A percentile compares a stretch with the other conserved stretches of the same genome.
phyloP scores from a whole-genome alignment of 768 basidiomycete species.

The Sarcomyxa edulis region DNA sequence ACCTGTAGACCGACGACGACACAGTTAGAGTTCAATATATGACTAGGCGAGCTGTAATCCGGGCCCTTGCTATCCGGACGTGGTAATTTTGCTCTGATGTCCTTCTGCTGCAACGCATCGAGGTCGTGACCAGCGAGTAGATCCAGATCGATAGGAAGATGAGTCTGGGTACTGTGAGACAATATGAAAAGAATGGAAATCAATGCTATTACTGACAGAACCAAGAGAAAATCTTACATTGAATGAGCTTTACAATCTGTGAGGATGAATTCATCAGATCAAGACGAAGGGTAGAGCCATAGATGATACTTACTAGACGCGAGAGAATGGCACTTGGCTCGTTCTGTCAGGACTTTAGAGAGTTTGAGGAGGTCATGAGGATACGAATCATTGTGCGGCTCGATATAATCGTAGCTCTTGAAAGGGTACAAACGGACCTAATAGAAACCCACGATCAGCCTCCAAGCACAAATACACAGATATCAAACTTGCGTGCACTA shows the following conservation, averaged over 20 bases:
- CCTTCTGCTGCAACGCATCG: slow-evolving; percentile 26
- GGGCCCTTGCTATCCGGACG: too few relatives aligned
- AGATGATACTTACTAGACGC: slow-evolving; percentile 36
- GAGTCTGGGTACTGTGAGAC: slow-evolving; percentile 17
- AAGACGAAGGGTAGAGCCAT: too few relatives aligned
- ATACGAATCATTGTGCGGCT: too few relatives aligned
- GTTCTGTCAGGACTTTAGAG: slow-evolving; percentile 34
- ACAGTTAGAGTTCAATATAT: too few relatives aligned
- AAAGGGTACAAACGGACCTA: slow-evolving; percentile 31
- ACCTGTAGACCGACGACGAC: slow-evolving; percentile 29
- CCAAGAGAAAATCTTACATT: not conserved
- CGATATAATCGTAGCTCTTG: too few relatives aligned
- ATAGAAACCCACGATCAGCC: not conserved
- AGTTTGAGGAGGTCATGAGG: slow-evolving; percentile 34
- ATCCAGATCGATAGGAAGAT: slow-evolving; percentile 29
- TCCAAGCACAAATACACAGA: not conserved
- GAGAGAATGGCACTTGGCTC: slow-evolving; percentile 40
- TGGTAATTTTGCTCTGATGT: too few relatives aligned
- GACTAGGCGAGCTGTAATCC: too few relatives aligned
- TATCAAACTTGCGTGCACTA: slow-evolving; percentile 27
- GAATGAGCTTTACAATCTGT: slow-evolving; percentile 21
- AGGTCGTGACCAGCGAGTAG: slow-evolving; percentile 30
- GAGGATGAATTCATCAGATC: too few relatives aligned
- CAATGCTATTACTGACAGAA: not conserved
- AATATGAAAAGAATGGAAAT: not conserved